Conservation (phyloP, 2,329 filamentous ascomycete species). For the Beauveria varroae region DNA sequence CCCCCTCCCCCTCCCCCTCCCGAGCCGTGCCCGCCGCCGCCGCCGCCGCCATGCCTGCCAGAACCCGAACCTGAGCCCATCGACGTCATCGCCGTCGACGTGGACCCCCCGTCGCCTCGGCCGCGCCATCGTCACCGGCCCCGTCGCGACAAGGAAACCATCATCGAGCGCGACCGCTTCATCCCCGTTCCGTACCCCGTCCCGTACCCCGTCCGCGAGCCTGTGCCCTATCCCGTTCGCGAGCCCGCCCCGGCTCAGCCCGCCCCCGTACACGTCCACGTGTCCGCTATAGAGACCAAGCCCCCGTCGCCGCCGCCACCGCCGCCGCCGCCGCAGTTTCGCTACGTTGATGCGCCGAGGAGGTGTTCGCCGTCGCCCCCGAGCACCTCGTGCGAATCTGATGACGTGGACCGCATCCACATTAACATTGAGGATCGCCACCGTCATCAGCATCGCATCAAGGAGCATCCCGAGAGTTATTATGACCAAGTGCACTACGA, state of each 20-base stretch:
- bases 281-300: neutral
- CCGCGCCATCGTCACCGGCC: constrained; percentile 21
- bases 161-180: constrained; percentile 44
- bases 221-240: constrained; percentile 40
- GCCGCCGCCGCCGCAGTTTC: constrained; percentile 14
- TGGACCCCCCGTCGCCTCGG: constrained; percentile 22
- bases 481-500: constrained; percentile 1
- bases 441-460: constrained; percentile 9
- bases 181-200: constrained; percentile 37
- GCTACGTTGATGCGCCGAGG: constrained; percentile 4
- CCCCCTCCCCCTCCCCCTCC: constrained; percentile 16
- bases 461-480: neutral
- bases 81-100: constrained; percentile 32
- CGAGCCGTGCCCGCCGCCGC: constrained; percentile 15
- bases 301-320: constrained; percentile 24
- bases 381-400: constrained; percentile 15
- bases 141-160: constrained; percentile 36
- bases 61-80: constrained; percentile 24
- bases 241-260: constrained; percentile 33
- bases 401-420: constrained; percentile 21
- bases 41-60: constrained; percentile 16
- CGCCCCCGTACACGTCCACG: constrained; percentile 21
- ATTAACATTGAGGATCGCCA: constrained; percentile 19
- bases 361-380: neutral
- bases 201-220: constrained; percentile 28